Conservation (phyloP, 345 rosid genomes). For the Lagerstroemia speciosa region DNA sequence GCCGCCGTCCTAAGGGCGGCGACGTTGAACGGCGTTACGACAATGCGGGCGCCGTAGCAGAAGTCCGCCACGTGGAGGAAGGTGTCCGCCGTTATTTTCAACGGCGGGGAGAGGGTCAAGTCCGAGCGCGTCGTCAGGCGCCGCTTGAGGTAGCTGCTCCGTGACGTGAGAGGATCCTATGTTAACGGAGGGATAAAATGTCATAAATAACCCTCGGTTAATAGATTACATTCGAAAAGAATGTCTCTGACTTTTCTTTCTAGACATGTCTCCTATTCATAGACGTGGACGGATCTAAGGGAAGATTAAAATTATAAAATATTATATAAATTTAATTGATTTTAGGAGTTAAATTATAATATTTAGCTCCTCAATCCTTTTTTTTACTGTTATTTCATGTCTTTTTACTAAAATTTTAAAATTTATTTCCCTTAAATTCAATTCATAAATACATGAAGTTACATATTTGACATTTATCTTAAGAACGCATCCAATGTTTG, state of each 20-base stretch:
- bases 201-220: neutral
- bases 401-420: no score
- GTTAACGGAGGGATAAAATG: neutral
- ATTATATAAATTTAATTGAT: no score
- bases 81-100: conserved; percentile 62
- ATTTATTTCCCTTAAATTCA: no score
- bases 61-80: conserved; percentile 49
- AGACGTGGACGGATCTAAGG: no score
- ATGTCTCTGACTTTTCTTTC: neutral
- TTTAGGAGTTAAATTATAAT: no score
- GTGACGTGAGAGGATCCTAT: conserved; percentile 56
- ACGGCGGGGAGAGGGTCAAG: conserved; percentile 62
- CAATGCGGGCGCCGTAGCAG: conserved; percentile 49
- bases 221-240: neutral
- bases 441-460: no score
- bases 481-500: no score
- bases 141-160: conserved; percentile 60
- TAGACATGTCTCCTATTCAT: neutral
- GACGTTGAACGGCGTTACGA: conserved; percentile 65
- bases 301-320: no score
- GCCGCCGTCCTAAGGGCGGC: conserved; percentile 58
- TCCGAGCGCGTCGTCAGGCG: conserved; percentile 44
- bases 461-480: no score
- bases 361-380: no score
- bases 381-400: no score